Evolutionary conservation across 192 early-diverging fungal genomes (phyloP).

Genomic region (Pilaira anomala): DNA sequence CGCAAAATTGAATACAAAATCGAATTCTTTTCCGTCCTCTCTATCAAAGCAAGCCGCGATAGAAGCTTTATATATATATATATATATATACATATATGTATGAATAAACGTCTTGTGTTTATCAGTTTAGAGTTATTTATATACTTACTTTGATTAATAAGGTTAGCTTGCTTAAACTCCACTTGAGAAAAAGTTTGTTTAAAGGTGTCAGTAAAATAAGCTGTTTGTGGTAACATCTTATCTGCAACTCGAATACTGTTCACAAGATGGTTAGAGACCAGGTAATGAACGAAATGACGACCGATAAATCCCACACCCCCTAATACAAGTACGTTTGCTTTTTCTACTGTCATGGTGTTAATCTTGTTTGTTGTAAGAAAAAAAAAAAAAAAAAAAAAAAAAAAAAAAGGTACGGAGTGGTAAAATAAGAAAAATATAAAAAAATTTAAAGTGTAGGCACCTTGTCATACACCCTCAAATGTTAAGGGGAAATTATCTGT

Average conservation of each 20-base stretch:
- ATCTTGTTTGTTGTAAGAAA: background rate
- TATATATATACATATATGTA: background rate
- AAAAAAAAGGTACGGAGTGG: too few relatives aligned
- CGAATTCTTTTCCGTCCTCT: slow-evolving; percentile 68
- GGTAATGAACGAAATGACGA: slow-evolving; percentile 68
- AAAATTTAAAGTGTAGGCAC: too few relatives aligned
- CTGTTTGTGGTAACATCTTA: slow-evolving; percentile 79
- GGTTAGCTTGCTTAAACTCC: slow-evolving; percentile 78
- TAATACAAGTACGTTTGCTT: slow-evolving; percentile 61
- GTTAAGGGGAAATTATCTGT: too few relatives aligned
- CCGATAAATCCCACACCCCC: slow-evolving; percentile 88
- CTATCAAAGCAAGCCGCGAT: slow-evolving; percentile 70
- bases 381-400: too few relatives aligned
- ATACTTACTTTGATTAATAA: slow-evolving; percentile 64
- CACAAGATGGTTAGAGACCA: slow-evolving; percentile 66
- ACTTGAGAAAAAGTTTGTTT: slow-evolving; percentile 68
- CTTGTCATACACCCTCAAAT: too few relatives aligned
- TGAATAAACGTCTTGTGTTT: background rate
- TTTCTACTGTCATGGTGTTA: slow-evolving; percentile 26
- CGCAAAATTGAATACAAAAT: slow-evolving; percentile 95
- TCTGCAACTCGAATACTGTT: slow-evolving; percentile 69
- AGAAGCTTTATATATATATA: slow-evolving; percentile 48
- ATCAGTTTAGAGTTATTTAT: slow-evolving; percentile 12
- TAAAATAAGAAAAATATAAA: too few relatives aligned
- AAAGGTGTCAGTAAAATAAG: slow-evolving; percentile 62